Percentiles rank a stretch among this genome's conserved stretches.
phyloP scores from a whole-genome alignment of 148 eudicot genomes.

The Chenopodium quinoa region DNA sequence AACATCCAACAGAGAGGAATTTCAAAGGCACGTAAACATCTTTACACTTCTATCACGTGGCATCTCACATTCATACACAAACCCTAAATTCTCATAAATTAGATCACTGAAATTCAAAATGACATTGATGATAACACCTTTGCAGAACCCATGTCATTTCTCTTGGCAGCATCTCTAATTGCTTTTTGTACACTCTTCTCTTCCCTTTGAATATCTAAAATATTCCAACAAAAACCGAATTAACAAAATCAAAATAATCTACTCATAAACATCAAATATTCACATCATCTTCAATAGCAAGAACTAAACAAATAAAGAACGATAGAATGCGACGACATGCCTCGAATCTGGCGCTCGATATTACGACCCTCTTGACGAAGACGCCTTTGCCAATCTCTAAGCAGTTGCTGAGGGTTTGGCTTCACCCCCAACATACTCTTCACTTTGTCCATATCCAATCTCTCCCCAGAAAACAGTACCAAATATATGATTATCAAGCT shows the following conservation, averaged over 20 bases:
- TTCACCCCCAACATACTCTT: conserved; percentile 68
- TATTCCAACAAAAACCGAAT: conserved; percentile 8
- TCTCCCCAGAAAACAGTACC: background rate
- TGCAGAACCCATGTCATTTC: conserved; percentile 97
- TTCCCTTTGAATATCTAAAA: conserved; percentile 87
- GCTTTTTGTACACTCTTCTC: conserved; percentile 96
- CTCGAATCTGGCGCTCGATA: conserved; percentile 92
- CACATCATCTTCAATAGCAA: background rate
- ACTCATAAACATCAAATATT: background rate
- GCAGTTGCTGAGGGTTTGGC: conserved; percentile 64
- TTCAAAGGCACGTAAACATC: background rate
- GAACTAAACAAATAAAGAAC: background rate
- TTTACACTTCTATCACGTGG: background rate
- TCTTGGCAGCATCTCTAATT: conserved; percentile 87
- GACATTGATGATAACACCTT: conserved; percentile 49
- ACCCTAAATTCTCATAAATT: background rate
- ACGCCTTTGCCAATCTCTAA: conserved; percentile 92
- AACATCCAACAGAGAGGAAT: conserved; percentile 6
- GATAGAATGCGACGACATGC: conserved; percentile 20
- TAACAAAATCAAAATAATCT: background rate
- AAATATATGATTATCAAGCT: conserved; percentile 3
- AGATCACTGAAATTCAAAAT: background rate
- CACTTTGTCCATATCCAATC: conserved; percentile 42
- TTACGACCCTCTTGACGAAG: conserved; percentile 90
- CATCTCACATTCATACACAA: background rate